Base-by-base conservation (phyloP, 2,329 filamentous ascomycete genomes). In the Clarireedia sp. region DNA sequence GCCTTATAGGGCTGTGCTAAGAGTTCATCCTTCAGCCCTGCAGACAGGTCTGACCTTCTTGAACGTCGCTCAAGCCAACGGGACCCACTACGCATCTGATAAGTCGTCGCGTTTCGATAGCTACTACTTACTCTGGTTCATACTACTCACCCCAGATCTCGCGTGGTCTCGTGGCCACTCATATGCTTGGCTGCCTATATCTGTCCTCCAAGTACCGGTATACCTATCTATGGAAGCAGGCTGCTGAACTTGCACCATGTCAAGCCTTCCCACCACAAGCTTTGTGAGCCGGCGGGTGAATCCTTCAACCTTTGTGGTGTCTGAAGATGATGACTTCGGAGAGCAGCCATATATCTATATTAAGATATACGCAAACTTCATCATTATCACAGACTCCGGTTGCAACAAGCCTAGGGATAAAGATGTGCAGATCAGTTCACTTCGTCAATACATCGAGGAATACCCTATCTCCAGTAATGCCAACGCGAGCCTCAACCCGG, bases 311-410 rank as follows among this genome's bases (percentile, higher is more conserved):
- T 76, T 76, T 57, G 62, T 73, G 8, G 66, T 77, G 21, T 62
- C 68, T 16, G 74, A 77, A 61, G 68, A 73, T 55, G 75, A 77
- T 61, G 64, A 63, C 26, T 76, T 68, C 59, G 58, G 60, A 48
- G 74, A 77, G 58, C 67, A 69, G 37, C 75, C 75, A 2, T 66
- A 73, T 56, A 75, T 77, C n/a, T 77, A 76, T 58, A 70, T 68
- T 48, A 77, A 77, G 58, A 40, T 74, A 2, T 72, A 70, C 56
- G 65, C 67, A 4, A 58, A 67, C 0, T 56, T 71, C 23, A 49
- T 76, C 12, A 62, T 76, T 2, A 61, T 77, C 2, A 70, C 71
- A 14, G 75, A 77, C 55, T 75, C 74, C 3, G 75, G 75, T n/a
- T 75, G 72, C 61, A 70, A 74, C 54, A 66, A 67, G 19, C 67